Conservation (phyloP, 305 asterid species). For the Rubia tinctorum region DNA sequence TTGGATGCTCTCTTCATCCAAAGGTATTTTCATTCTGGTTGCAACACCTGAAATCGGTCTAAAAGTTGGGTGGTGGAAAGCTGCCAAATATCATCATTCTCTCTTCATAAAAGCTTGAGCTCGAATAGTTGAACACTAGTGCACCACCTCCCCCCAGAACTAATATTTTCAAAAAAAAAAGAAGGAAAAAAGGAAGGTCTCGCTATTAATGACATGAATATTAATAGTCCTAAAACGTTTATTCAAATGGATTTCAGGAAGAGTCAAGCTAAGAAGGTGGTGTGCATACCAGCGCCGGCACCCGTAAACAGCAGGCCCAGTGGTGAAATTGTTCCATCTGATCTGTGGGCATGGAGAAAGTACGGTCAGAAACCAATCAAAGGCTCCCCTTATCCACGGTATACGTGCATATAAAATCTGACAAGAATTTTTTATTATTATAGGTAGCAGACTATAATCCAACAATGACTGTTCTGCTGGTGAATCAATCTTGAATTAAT, state of each 20-base stretch:
- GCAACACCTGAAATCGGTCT: not conserved
- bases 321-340: slow-evolving; percentile 93
- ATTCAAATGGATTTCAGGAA: slow-evolving; percentile 39
- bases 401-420: too few relatives aligned
- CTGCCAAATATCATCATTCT: slow-evolving; percentile 3
- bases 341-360: slow-evolving; percentile 98
- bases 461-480: too few relatives aligned
- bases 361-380: slow-evolving; percentile 96
- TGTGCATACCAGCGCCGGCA: slow-evolving; percentile 89
- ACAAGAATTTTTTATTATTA: too few relatives aligned
- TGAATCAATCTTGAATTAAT: too few relatives aligned
- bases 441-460: too few relatives aligned
- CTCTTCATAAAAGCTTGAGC: slow-evolving; percentile 11
- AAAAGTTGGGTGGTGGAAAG: slow-evolving; percentile 4
- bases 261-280: slow-evolving; percentile 93
- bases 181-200: too few relatives aligned
- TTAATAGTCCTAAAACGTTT: not conserved
- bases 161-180: too few relatives aligned
- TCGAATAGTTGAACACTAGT: slow-evolving; percentile 15
- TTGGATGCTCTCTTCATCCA: not conserved
- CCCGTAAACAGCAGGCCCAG: slow-evolving; percentile 73
- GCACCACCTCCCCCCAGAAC: not conserved
- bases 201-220: too few relatives aligned
- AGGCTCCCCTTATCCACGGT: slow-evolving; percentile 98
- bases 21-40: too few relatives aligned